A percentile compares a stretch with the other conserved stretches of the same genome.
phyloP scores from a whole-genome alignment of 179 eudicot species.

The Monotropa hypopitys region DNA sequence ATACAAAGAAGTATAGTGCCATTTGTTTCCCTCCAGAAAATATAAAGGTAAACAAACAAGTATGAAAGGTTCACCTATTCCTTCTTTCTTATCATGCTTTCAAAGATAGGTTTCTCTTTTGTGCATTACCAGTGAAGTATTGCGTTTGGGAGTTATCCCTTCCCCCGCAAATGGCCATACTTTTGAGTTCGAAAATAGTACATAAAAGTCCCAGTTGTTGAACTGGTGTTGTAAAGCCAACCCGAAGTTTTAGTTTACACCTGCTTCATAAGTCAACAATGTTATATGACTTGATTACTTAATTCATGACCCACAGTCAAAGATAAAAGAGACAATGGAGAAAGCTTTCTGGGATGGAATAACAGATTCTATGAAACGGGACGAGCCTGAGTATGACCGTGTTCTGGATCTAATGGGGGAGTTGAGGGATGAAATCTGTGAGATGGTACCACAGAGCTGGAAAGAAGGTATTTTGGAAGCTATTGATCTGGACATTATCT shows the following conservation, averaged over 20 bases:
- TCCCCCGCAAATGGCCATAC: not conserved
- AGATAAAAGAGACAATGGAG: slow-evolving; percentile 67
- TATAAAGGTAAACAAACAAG: not conserved
- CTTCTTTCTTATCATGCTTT: not conserved
- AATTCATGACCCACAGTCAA: slow-evolving; percentile 25
- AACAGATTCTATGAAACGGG: slow-evolving; percentile 53
- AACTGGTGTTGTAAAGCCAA: slow-evolving; percentile 1
- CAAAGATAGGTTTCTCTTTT: not conserved
- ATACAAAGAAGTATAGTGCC: not conserved
- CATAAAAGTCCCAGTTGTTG: not conserved
- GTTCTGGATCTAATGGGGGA: slow-evolving; percentile 70
- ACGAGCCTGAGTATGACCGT: slow-evolving; percentile 58
- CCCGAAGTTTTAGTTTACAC: not conserved
- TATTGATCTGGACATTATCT: slow-evolving; percentile 60
- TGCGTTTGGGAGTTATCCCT: not conserved
- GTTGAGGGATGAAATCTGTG: slow-evolving; percentile 78
- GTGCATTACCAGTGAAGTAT: not conserved
- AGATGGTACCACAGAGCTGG: slow-evolving; percentile 79
- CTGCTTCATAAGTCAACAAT: not conserved
- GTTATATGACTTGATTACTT: not conserved
- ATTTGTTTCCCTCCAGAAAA: not conserved
- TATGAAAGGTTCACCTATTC: not conserved
- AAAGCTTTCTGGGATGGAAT: slow-evolving; percentile 91
- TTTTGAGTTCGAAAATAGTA: not conserved
- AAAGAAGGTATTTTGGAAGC: slow-evolving; percentile 53